Evolutionary conservation across 805 yeast species (phyloP).

Genomic region (Wickerhamiella allomyrinae): DNA sequence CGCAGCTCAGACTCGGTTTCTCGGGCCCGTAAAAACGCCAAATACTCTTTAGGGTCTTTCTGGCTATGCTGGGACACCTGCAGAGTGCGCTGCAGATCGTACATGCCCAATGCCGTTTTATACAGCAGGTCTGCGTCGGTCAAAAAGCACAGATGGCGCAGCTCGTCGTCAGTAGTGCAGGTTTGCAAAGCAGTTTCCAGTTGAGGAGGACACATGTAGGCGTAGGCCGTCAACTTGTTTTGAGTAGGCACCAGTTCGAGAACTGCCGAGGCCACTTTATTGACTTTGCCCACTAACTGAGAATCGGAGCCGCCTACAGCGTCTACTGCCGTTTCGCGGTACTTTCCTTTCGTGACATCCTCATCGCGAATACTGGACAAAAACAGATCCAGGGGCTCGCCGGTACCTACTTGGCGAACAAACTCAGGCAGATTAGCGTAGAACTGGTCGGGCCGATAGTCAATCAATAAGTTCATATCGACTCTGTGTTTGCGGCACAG

Average conservation of each 20-base stretch:
- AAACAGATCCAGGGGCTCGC: constrained; percentile 73
- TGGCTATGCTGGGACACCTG: constrained; percentile 90
- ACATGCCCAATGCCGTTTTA: constrained; percentile 63
- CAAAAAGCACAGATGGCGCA: constrained; percentile 77
- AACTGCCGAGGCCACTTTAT: constrained; percentile 60
- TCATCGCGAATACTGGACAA: constrained; percentile 76
- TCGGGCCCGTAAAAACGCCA: constrained; percentile 76
- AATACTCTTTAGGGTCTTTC: constrained; percentile 92
- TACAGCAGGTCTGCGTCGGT: constrained; percentile 80
- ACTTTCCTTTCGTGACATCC: constrained; percentile 70
- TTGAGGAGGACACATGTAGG: constrained; percentile 82
- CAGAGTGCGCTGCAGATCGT: constrained; percentile 68
- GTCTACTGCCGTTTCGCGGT: constrained; percentile 46
- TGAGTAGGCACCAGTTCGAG: constrained; percentile 30
- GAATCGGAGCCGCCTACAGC: not conserved
- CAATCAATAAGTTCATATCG: constrained; percentile 79
- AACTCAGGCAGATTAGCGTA: constrained; percentile 48
- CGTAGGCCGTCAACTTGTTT: constrained; percentile 73
- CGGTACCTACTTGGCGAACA: constrained; percentile 51
- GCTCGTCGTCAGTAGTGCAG: constrained; percentile 47
- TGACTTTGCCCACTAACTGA: constrained; percentile 39
- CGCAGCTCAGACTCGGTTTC: constrained; percentile 54
- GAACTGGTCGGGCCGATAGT: constrained; percentile 65
- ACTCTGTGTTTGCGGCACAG: constrained; percentile 85
- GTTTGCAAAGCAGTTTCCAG: constrained; percentile 56